Conservation (phyloP, 345 rosid genomes). For the Nephelium lappaceum region DNA sequence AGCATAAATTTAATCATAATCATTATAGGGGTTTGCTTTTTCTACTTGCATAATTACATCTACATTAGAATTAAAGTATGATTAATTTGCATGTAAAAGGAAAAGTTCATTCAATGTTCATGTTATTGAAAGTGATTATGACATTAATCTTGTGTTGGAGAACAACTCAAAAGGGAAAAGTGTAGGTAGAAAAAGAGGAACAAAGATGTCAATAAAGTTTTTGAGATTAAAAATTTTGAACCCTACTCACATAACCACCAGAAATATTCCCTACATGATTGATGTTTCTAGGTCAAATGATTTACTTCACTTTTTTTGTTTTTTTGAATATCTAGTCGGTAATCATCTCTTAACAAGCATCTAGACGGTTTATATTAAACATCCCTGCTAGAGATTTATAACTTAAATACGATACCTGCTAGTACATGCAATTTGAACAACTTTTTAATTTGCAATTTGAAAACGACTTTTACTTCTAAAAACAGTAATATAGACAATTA, state of each 20-base stretch:
- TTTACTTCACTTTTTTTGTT: background rate
- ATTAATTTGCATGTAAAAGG: background rate
- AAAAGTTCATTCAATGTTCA: background rate
- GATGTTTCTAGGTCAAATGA: constrained; percentile 21
- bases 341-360: background rate
- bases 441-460: too few relatives aligned
- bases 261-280: constrained; percentile 28
- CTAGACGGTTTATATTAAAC: background rate
- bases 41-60: background rate
- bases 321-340: background rate
- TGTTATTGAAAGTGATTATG: constrained; percentile 13
- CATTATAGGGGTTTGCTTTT: background rate
- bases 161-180: constrained; percentile 48
- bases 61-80: background rate
- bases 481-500: too few relatives aligned
- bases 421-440: too few relatives aligned
- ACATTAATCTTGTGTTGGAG: constrained; percentile 11
- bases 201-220: constrained; percentile 9
- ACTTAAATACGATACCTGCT: background rate
- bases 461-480: too few relatives aligned
- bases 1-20: background rate
- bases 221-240: background rate
- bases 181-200: constrained; percentile 24
- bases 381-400: background rate
- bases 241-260: constrained; percentile 14